Evolutionary conservation across 2,329 filamentous ascomycete genomes (phyloP).

Genomic region (Neopestalotiopsis clavispora): DNA sequence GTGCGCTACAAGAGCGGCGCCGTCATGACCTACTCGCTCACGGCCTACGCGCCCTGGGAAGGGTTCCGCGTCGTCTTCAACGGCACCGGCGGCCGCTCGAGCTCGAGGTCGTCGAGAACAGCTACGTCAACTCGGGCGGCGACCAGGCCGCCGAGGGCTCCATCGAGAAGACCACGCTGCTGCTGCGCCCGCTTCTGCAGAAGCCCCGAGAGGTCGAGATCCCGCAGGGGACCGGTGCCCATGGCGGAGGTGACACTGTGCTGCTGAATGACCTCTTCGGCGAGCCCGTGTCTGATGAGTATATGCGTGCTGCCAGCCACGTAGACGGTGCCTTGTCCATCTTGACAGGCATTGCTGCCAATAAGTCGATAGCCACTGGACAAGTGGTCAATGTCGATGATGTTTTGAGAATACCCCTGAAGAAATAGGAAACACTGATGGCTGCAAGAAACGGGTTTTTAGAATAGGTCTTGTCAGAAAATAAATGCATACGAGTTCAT

Average conservation of each 20-base stretch:
- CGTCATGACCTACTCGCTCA: conserved; percentile 62
- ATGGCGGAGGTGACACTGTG: conserved; percentile 64
- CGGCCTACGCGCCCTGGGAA: conserved; percentile 67
- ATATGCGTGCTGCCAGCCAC: conserved; percentile 60
- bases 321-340: conserved; percentile 64
- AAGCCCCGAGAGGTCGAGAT: conserved; percentile 61
- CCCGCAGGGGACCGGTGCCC: conserved; percentile 55
- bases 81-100: conserved; percentile 63
- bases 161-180: conserved; percentile 52
- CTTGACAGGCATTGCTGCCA: conserved; percentile 63
- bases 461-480: too few relatives aligned
- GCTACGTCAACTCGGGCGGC: conserved; percentile 65
- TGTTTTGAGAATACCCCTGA: conserved; percentile 42
- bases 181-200: conserved; percentile 59
- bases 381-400: conserved; percentile 62
- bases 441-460: too few relatives aligned
- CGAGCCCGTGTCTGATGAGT: conserved; percentile 54
- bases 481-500: too few relatives aligned
- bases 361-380: conserved; percentile 60
- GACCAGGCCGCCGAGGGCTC: conserved; percentile 60
- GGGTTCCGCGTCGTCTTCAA: conserved; percentile 64
- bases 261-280: conserved; percentile 64
- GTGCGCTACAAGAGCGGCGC: conserved; percentile 62
- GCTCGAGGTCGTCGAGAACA: conserved; percentile 66
- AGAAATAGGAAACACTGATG: too few relatives aligned